Conservation (phyloP, 352 stramenopile genomes). For the Globisporangium irregulare region DNA sequence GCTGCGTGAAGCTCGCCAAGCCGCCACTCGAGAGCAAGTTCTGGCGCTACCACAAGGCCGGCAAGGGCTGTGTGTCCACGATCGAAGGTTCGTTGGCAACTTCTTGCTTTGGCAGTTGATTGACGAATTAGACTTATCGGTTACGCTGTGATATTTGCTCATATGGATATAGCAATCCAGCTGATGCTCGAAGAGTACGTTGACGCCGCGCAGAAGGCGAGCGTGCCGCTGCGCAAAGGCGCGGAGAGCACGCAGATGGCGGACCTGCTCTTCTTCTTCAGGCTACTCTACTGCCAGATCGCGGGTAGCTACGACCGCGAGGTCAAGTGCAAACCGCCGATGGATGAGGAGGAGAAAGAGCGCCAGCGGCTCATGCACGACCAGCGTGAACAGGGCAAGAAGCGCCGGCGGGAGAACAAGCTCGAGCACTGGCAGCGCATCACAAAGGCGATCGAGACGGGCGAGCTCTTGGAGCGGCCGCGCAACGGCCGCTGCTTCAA, state of each 20-base stretch:
- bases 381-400: conserved; percentile 35
- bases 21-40: conserved; percentile 83
- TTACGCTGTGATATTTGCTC: not conserved
- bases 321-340: conserved; percentile 61
- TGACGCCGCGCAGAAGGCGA: conserved; percentile 32
- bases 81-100: conserved; percentile 69
- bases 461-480: conserved; percentile 46
- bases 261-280: conserved; percentile 84
- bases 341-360: conserved; percentile 80
- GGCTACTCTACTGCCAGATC: conserved; percentile 71
- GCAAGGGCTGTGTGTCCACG: conserved; percentile 82
- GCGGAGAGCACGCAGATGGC: conserved; percentile 38
- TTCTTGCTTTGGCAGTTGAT: not conserved
- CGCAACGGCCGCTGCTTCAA: conserved; percentile 79
- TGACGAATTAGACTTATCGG: not conserved
- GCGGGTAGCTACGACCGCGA: conserved; percentile 57
- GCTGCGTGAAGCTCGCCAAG: conserved; percentile 75
- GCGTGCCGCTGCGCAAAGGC: conserved; percentile 30
- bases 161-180: conserved; percentile 58
- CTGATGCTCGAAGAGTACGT: conserved; percentile 81
- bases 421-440: conserved; percentile 52
- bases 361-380: conserved; percentile 64
- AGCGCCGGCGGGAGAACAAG: conserved; percentile 73
- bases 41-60: conserved; percentile 85
- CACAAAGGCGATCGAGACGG: conserved; percentile 37